Conservation (phyloP, 192 early-diverging fungal species). For the Backusella mclennaniae region DNA sequence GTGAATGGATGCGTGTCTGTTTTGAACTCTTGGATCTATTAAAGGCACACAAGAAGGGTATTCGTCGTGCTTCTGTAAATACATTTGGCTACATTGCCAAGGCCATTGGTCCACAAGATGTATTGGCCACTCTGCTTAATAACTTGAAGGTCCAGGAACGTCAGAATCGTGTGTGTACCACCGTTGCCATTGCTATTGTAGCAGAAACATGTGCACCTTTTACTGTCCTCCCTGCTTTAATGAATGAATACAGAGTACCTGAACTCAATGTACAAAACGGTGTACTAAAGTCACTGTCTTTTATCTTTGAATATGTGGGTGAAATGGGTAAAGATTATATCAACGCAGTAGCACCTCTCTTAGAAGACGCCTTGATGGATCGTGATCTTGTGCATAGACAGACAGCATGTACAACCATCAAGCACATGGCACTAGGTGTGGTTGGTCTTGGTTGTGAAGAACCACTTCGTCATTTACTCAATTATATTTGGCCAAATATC, state of each 20-base stretch:
- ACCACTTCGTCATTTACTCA: constrained; percentile 90
- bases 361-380: constrained; percentile 97
- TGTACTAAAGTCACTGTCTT: constrained; percentile 91
- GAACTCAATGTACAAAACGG: constrained; percentile 99
- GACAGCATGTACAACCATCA: constrained; percentile 93
- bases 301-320: constrained; percentile 99
- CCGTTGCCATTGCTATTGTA: constrained; percentile 96
- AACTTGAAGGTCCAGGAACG: constrained; percentile 99
- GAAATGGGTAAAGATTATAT: constrained; percentile 98
- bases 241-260: constrained; percentile 99
- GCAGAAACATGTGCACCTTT: constrained; percentile 86
- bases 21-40: constrained; percentile 97
- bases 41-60: constrained; percentile 94
- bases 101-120: constrained; percentile 99
- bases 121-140: constrained; percentile 94
- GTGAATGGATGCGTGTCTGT: constrained; percentile 99
- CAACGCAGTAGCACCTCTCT: constrained; percentile 90
- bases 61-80: constrained; percentile 94
- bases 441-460: constrained; percentile 92
- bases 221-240: constrained; percentile 95
- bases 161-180: constrained; percentile 99
- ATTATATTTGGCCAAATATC: constrained; percentile 98
- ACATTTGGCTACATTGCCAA: constrained; percentile 99
- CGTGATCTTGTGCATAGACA: constrained; percentile 98
- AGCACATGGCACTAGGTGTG: constrained; percentile 95